Conservation (phyloP, 1,139 yeast species). For the Lodderomyces pseudojiufengensis region DNA sequence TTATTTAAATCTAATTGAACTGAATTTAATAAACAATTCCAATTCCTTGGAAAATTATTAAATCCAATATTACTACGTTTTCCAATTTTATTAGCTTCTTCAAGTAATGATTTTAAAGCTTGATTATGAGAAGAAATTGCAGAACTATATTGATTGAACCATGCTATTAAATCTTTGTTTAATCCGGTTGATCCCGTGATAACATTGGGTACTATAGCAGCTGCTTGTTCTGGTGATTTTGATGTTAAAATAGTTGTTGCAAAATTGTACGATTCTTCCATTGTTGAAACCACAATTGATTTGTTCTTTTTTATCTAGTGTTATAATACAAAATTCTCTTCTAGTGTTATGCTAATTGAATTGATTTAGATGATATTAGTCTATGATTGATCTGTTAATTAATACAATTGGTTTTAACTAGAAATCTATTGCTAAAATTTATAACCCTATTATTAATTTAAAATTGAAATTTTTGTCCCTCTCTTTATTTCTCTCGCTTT, state of each 20-base stretch:
- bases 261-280: slow-evolving; percentile 17
- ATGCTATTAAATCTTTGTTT: slow-evolving; percentile 40
- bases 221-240: slow-evolving; percentile 42
- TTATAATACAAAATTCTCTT: too few relatives aligned
- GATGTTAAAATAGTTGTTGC: slow-evolving; percentile 42
- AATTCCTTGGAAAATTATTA: slow-evolving; percentile 52
- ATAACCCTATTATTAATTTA: too few relatives aligned
- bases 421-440: too few relatives aligned
- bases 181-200: slow-evolving; percentile 24
- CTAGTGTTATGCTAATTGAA: too few relatives aligned
- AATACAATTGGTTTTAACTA: too few relatives aligned
- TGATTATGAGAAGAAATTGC: slow-evolving; percentile 48
- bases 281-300: background rate
- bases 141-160: slow-evolving; percentile 53
- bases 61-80: slow-evolving; percentile 36
- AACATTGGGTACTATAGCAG: slow-evolving; percentile 36
- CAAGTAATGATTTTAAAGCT: slow-evolving; percentile 47
- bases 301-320: too few relatives aligned
- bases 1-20: slow-evolving; percentile 51
- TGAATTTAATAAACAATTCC: slow-evolving; percentile 54
- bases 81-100: slow-evolving; percentile 14
- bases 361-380: too few relatives aligned
- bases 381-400: too few relatives aligned
- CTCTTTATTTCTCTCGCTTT: too few relatives aligned
- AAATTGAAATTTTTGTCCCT: too few relatives aligned